Percentiles rank a stretch among this genome's conserved stretches.
phyloP scores from a whole-genome alignment of 164 flowering plant genomes.

The Chimonanthus salicifolius region DNA sequence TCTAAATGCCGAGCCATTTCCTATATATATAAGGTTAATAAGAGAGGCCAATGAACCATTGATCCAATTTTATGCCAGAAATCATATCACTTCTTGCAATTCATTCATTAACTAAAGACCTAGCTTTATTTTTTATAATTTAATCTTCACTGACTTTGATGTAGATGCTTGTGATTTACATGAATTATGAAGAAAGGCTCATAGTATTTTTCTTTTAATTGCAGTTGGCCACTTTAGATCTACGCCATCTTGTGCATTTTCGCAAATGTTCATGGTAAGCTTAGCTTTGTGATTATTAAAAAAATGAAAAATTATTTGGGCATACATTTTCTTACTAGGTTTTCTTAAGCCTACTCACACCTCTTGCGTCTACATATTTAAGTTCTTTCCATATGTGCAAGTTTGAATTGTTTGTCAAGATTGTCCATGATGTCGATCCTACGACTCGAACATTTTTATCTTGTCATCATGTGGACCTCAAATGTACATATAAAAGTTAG shows the following conservation, averaged over 20 bases:
- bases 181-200: neutral
- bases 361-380: neutral
- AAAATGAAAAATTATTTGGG: neutral
- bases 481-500: neutral
- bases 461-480: neutral
- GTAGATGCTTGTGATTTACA: neutral
- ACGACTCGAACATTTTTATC: no score
- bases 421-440: no score
- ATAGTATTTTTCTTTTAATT: conserved; percentile 6
- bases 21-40: no score
- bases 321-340: neutral
- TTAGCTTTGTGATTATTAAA: neutral
- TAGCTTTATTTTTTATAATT: no score
- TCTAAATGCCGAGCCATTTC: no score
- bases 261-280: conserved; percentile 79
- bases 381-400: no score
- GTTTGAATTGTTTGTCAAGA: no score
- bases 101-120: no score
- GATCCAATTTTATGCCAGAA: no score
- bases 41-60: no score
- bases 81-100: no score
- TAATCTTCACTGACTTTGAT: no score
- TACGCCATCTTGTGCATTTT: conserved; percentile 91
- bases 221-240: conserved; percentile 95
- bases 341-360: neutral